phyloP scores from a whole-genome alignment of 192 early-diverging fungal species.

The Linnemannia zychae region DNA sequence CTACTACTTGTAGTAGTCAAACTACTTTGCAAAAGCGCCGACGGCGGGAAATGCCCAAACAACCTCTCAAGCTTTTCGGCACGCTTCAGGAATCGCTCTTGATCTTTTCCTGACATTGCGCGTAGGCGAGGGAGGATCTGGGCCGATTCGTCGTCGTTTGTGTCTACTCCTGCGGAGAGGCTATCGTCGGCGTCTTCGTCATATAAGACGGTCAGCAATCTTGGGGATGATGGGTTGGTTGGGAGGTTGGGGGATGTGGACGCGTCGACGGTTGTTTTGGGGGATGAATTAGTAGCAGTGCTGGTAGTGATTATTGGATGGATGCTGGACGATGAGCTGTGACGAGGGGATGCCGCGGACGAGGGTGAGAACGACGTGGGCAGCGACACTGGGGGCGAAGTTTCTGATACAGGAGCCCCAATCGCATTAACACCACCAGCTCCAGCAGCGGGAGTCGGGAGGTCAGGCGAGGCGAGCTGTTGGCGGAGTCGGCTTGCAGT shows the following conservation, averaged over 20 bases:
- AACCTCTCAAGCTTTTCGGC: conserved; percentile 58
- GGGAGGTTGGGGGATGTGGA: background rate
- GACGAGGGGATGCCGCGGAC: background rate
- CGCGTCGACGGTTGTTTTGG: background rate
- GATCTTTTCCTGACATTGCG: conserved; percentile 50
- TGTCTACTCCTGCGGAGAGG: background rate
- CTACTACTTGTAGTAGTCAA: conserved; percentile 1
- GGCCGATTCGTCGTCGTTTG: background rate
- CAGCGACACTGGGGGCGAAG: background rate
- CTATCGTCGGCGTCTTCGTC: conserved; percentile 9
- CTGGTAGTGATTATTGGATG: background rate
- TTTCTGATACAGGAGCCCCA: background rate
- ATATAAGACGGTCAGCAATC: background rate
- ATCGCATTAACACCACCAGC: background rate
- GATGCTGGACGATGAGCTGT: background rate
- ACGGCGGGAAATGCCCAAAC: conserved; percentile 57
- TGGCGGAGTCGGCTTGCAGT: conserved; percentile 24
- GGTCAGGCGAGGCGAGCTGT: conserved; percentile 13
- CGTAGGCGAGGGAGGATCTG: conserved; percentile 28
- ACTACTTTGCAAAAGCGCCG: conserved; percentile 11
- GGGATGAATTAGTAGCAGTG: too few species aligned
- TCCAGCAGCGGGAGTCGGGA: background rate
- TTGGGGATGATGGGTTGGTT: background rate
- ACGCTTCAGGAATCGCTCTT: conserved; percentile 41
- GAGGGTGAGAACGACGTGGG: background rate